These are phyloP conservation scores for Streptanthus diversifolius DNA, from an alignment of 345 rosid species.

Conservation along the genomic window DNA sequence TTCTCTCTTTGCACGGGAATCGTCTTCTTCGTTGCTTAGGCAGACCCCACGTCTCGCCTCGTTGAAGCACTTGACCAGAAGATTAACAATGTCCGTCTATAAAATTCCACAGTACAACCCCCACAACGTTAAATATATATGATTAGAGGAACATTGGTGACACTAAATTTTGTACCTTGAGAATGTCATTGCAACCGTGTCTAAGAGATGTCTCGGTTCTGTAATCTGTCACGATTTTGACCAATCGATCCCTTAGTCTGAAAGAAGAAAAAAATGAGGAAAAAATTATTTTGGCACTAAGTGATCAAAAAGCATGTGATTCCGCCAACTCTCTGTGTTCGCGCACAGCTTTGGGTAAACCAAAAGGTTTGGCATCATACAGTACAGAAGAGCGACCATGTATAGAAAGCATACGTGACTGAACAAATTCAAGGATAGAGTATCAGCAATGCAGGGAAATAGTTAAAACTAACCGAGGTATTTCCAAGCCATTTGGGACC, in stretches of 20 bases:
- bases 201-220: conserved; percentile 98
- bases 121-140: conserved; percentile 22
- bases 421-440: neutral
- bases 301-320: neutral
- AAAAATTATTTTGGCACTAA: neutral
- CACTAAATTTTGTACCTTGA: conserved; percentile 55
- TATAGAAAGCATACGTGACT: neutral
- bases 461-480: conserved; percentile 75
- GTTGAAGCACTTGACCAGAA: conserved; percentile 78
- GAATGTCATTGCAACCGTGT: conserved; percentile 94
- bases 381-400: neutral
- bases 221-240: conserved; percentile 92
- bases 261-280: conserved; percentile 20
- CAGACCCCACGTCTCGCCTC: conserved; percentile 80
- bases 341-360: neutral
- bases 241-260: conserved; percentile 92
- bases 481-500: conserved; percentile 98
- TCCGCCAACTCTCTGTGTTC: neutral
- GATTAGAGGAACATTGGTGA: neutral
- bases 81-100: conserved; percentile 94
- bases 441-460: neutral
- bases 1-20: conserved; percentile 56
- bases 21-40: conserved; percentile 66
- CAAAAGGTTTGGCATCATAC: conserved; percentile 4
- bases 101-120: conserved; percentile 3